Evolutionary conservation across 495 filamentous ascomycete species (phyloP).

Genomic region (Penicillium longicatenatum): DNA sequence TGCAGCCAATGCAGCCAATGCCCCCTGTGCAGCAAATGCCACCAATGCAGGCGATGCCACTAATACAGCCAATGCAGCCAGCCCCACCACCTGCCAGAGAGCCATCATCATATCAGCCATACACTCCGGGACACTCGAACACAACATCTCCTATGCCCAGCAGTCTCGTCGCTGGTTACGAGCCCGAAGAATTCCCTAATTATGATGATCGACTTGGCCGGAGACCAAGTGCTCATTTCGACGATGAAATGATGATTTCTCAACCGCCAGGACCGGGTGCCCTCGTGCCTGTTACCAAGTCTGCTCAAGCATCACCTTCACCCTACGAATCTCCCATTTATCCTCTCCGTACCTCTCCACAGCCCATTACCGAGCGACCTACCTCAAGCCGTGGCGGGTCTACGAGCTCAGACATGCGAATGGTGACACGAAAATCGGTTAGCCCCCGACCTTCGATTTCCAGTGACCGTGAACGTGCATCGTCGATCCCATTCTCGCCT

Average conservation of each 20-base stretch:
- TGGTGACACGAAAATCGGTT: constrained; percentile 49
- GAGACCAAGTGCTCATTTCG: constrained; percentile 34
- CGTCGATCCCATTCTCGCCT: constrained; percentile 80
- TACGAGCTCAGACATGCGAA: constrained; percentile 64
- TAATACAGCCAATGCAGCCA: constrained; percentile 29
- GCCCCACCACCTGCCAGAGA: constrained; percentile 26
- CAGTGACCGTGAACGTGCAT: constrained; percentile 49
- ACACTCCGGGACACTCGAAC: constrained; percentile 35
- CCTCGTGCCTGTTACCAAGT: constrained; percentile 15
- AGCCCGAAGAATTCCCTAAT: constrained; percentile 61
- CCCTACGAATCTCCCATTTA: constrained; percentile 33
- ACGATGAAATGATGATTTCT: constrained; percentile 34
- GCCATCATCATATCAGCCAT: constrained; percentile 36
- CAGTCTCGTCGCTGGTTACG: constrained; percentile 71
- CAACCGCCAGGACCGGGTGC: constrained; percentile 25
- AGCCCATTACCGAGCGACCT: constrained; percentile 28
- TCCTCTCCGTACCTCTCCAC: constrained; percentile 42
- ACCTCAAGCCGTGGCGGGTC: constrained; percentile 34
- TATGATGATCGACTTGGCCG: constrained; percentile 22
- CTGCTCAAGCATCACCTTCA: constrained; percentile 23
- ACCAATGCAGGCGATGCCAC: constrained; percentile 10
- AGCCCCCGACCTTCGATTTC: constrained; percentile 23
- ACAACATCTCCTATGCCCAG: constrained; percentile 56
- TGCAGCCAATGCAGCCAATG: constrained; percentile 27
- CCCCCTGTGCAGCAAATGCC: too few relatives aligned